phyloP scores from a whole-genome alignment of 495 filamentous ascomycete genomes.

The Podospora fimiseda region DNA sequence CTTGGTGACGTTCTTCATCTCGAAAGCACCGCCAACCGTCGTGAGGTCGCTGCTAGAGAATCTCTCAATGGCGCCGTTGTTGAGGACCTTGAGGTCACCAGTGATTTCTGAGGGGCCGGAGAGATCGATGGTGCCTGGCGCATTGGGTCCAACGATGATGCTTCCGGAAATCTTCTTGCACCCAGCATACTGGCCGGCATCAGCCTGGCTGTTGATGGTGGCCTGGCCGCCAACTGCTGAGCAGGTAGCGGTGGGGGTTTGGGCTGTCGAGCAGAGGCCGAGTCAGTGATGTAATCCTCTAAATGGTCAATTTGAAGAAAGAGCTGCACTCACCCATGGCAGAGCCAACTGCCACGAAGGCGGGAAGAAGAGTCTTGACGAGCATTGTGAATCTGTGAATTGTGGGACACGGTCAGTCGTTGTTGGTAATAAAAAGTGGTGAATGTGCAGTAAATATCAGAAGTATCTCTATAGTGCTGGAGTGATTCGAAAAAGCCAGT shows the following conservation, averaged over 20 bases:
- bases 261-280: conserved; percentile 17
- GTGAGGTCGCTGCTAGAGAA: conserved; percentile 45
- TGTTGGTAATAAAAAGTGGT: not conserved
- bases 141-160: conserved; percentile 54
- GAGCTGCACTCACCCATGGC: conserved; percentile 65
- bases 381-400: conserved; percentile 56
- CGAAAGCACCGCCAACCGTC: conserved; percentile 57
- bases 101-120: conserved; percentile 55
- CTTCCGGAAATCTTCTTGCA: conserved; percentile 68
- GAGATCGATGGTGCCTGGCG: conserved; percentile 47
- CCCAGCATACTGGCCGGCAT: conserved; percentile 58
- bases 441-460: conserved; percentile 7
- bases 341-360: conserved; percentile 61
- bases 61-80: conserved; percentile 41
- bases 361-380: conserved; percentile 65
- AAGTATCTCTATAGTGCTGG: conserved; percentile 2
- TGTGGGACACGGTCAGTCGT: conserved; percentile 21
- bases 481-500: not conserved
- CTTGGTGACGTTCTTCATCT: conserved; percentile 55
- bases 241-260: conserved; percentile 42
- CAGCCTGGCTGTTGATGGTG: conserved; percentile 61
- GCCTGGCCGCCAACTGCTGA: conserved; percentile 28
- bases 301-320: too few relatives aligned
- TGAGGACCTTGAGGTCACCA: conserved; percentile 58
- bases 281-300: conserved; percentile 5